phyloP scores from a whole-genome alignment of 2,329 filamentous ascomycete genomes.

The Ascochyta lentis region DNA sequence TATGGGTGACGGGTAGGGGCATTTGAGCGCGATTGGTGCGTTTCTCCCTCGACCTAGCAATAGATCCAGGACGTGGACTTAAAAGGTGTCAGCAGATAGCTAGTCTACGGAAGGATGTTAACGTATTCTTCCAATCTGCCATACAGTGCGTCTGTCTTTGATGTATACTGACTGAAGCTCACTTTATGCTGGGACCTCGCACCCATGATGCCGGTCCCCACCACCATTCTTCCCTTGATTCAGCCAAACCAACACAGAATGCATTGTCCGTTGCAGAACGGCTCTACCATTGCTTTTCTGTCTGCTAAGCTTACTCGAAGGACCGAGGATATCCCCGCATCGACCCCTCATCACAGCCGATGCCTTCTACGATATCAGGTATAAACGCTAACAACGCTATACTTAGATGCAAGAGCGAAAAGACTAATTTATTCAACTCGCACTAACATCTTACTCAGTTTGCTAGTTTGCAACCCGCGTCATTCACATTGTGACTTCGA shows the following conservation, averaged over 20 bases:
- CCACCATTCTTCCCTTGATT: no score
- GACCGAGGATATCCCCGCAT: slow-evolving; percentile 16
- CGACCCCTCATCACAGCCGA: slow-evolving; percentile 11
- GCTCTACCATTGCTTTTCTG: neutral
- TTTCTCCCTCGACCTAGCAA: slow-evolving; percentile 1
- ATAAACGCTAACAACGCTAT: neutral
- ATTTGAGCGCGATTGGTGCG: slow-evolving; percentile 14
- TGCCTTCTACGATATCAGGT: neutral
- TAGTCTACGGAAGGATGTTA: neutral
- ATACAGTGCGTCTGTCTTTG: neutral
- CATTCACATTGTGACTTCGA: neutral
- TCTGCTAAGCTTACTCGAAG: slow-evolving; percentile 7
- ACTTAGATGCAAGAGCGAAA: neutral
- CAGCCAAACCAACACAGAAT: neutral
- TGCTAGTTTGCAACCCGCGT: neutral
- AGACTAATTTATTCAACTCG: no score
- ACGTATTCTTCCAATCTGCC: slow-evolving; percentile 3
- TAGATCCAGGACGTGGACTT: slow-evolving; percentile 6
- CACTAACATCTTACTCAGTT: neutral
- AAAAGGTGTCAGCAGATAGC: slow-evolving; percentile 9
- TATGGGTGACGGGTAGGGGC: slow-evolving; percentile 4
- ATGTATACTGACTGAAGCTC: neutral
- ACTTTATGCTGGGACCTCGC: neutral
- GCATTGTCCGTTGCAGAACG: neutral
- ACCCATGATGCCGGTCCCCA: neutral